Base-by-base conservation (phyloP, 192 early-diverging fungal species). In the Linderina pennispora region DNA sequence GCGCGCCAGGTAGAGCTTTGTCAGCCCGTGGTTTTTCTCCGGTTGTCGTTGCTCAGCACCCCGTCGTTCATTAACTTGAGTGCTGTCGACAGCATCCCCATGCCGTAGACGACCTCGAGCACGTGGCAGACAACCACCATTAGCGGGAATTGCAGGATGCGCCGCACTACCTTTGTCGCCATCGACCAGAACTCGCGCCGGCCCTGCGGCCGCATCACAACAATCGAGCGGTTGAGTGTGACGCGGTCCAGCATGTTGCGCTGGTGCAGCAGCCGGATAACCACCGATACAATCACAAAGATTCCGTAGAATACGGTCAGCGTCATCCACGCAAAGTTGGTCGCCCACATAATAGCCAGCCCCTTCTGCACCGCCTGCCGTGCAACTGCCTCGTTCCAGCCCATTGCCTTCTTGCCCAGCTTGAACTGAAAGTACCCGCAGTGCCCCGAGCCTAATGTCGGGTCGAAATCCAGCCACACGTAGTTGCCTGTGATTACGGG, bases 101-200 rank as follows among this genome's bases (percentile, higher is more conserved):
- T 62, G 13, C 55, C 66, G 24, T 58, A 70, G 9, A 70, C 47
- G 18, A 70, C 66, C 39, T 70, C 66, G 3, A 70, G 55, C 8
- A 62, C 24, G 21, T 70, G 66, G 50, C 66, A 62, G 1, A 62
- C 60, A 9, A 70, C 52, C 5, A 70, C 59, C 55, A 70, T 62
- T 28, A 62, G 36, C 13, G 66, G 66, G 33, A 70, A 70, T 34
- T 70, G 66, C 46, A 70, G 39, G n/a, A 70, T 62, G 28, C 66
- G 66, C 5, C 66, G 59, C 13, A 61, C 51, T 0, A 69, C 66
- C 8, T 48, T 53, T 2, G 59, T 42, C 0, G 55, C 45, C 53
- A 46, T 62, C 31, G 46, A 47, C 25, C 58, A 40, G 35, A 69
- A 62, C 43, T 69, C 54, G 35, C 50, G 58, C 9, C 53, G 58